These are phyloP conservation scores for Pythium pyrilobum DNA, from an alignment of 352 stramenopile species.

Conservation along the genomic window DNA sequence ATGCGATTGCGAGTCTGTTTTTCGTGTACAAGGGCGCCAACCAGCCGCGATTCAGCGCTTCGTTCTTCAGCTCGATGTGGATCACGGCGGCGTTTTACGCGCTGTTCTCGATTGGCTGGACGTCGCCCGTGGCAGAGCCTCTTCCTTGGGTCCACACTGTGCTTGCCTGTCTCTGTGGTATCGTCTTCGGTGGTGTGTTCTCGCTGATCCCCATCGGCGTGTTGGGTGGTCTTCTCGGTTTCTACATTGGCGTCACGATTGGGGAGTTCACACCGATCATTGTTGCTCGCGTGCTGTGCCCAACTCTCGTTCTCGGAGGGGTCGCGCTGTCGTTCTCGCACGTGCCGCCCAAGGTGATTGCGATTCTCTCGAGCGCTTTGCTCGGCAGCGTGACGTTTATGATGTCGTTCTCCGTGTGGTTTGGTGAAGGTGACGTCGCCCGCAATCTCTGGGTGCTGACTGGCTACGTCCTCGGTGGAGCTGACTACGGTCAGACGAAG, in stretches of 20 bases:
- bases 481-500: conserved; percentile 29
- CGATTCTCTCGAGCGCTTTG: conserved; percentile 62
- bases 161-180: conserved; percentile 62
- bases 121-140: conserved; percentile 21
- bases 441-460: conserved; percentile 60
- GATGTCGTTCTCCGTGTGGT: conserved; percentile 70
- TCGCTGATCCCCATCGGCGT: conserved; percentile 53
- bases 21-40: conserved; percentile 55
- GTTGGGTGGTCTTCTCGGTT: conserved; percentile 56
- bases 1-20: conserved; percentile 42
- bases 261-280: conserved; percentile 69
- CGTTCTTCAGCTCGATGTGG: conserved; percentile 56
- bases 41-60: conserved; percentile 44
- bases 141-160: conserved; percentile 62
- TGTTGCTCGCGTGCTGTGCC: conserved; percentile 50
- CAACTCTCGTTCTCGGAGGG: conserved; percentile 33
- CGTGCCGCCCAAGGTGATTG: conserved; percentile 48
- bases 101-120: conserved; percentile 41
- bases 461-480: conserved; percentile 60
- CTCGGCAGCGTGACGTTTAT: conserved; percentile 61
- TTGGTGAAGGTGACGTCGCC: conserved; percentile 52
- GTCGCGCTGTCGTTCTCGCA: conserved; percentile 36
- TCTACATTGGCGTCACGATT: conserved; percentile 54
- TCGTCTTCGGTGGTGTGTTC: conserved; percentile 65
- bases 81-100: conserved; percentile 66